Evolutionary conservation across 441 rosid species (phyloP), one percentile per base, ranked within the genome.

Genomic region (Erodium texanum): DNA sequence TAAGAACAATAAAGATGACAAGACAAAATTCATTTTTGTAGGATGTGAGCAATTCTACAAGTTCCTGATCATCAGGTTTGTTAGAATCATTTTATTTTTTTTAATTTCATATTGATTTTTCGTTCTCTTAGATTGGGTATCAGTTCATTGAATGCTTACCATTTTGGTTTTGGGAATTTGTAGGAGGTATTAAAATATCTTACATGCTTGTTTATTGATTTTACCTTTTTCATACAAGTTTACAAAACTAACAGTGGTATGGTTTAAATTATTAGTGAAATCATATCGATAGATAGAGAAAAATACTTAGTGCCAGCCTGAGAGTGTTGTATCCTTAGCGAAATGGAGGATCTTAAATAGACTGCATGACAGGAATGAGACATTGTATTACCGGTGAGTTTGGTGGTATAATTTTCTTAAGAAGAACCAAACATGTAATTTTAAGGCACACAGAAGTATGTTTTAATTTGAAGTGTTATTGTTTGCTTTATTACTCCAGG

Each of bases 291-390:
- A 97, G 0, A 82, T 94, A 19, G 97, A 89, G 90, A 94, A 80
- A 73, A 94, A 91, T 66, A 91, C 96, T 8, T 62, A 23, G 19
- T 85, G 90, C 50, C 85, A 89, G 56, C 87, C 92, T 0, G 81
- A 91, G 19, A 71, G 83, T 68, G 70, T 77, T 74, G 92, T 88
- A 0, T 82, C 97, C 54, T 80, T 94, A 65, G 92, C 97, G 7
- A 94, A 94, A 75, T 94, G 99, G 99, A 91, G 99, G 85, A 91
- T 94, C 65, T 82, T 94, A 75, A 94, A 94, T 74, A 80, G 99
- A 73, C 82, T 91, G 77, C 99, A 94, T 78, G 99, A 94, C 80
- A 86, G 99, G 83, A 94, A 94, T 79, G 97, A 94, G 82, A 94
- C 97, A 50, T 78, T 94, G 54, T 94, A 91, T 78, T 94, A 86